These are phyloP conservation scores for Raffaelea arxii DNA, from an alignment of 2,329 filamentous ascomycete species.

Conservation along the genomic window DNA sequence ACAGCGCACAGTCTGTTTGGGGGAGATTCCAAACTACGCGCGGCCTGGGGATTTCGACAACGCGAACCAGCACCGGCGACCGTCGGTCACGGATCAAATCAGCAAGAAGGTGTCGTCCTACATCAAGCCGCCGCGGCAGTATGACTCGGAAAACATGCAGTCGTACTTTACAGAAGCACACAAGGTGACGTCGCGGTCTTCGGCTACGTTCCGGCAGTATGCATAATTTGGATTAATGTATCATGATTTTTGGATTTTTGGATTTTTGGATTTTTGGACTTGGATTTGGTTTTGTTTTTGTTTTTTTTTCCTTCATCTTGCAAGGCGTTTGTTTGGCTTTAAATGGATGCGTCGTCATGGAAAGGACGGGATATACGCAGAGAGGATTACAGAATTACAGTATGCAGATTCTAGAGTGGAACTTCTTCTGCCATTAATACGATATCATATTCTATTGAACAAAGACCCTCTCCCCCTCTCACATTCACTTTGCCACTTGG, in stretches of 20 bases:
- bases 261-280: neutral
- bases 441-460: too few relatives aligned
- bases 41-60: too few relatives aligned
- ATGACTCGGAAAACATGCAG: neutral
- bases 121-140: neutral
- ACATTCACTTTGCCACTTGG: too few relatives aligned
- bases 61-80: too few relatives aligned
- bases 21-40: neutral
- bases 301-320: too few relatives aligned
- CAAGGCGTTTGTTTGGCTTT: neutral
- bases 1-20: neutral
- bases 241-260: neutral
- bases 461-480: too few relatives aligned
- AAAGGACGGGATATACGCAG: too few relatives aligned
- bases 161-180: too few relatives aligned
- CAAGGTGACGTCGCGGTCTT: neutral
- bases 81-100: neutral
- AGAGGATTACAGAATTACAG: too few relatives aligned
- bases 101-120: neutral
- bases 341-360: neutral
- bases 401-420: too few relatives aligned
- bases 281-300: neutral
- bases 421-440: too few relatives aligned
- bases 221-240: neutral
- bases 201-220: neutral